Percentiles rank a stretch among this genome's conserved stretches.
These are phyloP conservation scores for Aaosphaeria pasadenensis DNA, from an alignment of 2,329 filamentous ascomycete genomes.

Conservation along the genomic window DNA sequence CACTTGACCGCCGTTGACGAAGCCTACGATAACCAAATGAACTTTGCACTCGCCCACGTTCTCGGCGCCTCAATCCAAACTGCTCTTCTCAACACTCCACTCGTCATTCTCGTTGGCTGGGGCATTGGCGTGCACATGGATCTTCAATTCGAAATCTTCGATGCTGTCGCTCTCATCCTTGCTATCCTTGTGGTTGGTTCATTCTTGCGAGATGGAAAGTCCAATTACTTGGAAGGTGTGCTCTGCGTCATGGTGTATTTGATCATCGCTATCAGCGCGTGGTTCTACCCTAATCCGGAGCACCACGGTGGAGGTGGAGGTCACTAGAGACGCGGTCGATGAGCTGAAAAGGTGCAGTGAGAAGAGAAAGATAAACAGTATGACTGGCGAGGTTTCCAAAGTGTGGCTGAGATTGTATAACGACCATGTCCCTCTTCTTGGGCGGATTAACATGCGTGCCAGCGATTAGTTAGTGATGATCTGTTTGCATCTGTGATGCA, in stretches of 20 bases:
- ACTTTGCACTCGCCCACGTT: slow-evolving; percentile 81
- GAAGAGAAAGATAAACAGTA: too few species aligned
- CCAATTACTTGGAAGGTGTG: slow-evolving; percentile 84
- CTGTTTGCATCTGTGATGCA: too few species aligned
- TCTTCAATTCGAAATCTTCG: slow-evolving; percentile 83
- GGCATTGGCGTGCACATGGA: slow-evolving; percentile 67
- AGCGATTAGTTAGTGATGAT: too few species aligned
- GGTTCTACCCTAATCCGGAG: slow-evolving; percentile 57
- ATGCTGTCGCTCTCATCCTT: slow-evolving; percentile 76
- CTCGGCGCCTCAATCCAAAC: slow-evolving; percentile 87
- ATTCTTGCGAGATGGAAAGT: slow-evolving; percentile 83
- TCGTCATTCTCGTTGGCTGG: slow-evolving; percentile 84
- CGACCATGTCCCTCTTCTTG: too few species aligned
- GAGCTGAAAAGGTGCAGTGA: neutral
- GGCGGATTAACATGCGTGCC: too few species aligned
- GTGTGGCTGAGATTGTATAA: too few species aligned
- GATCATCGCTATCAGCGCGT: slow-evolving; percentile 60
- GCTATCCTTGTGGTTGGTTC: slow-evolving; percentile 84
- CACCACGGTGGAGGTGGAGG: slow-evolving; percentile 10
- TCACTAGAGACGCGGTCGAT: neutral
- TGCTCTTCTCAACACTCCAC: slow-evolving; percentile 79
- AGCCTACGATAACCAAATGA: slow-evolving; percentile 80
- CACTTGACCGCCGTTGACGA: slow-evolving; percentile 82
- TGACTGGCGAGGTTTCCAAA: too few species aligned
- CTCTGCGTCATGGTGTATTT: slow-evolving; percentile 71